Evolutionary conservation across 345 rosid genomes (phyloP), one percentile per base, ranked within the genome.

Genomic region (Ailanthus altissimus): DNA sequence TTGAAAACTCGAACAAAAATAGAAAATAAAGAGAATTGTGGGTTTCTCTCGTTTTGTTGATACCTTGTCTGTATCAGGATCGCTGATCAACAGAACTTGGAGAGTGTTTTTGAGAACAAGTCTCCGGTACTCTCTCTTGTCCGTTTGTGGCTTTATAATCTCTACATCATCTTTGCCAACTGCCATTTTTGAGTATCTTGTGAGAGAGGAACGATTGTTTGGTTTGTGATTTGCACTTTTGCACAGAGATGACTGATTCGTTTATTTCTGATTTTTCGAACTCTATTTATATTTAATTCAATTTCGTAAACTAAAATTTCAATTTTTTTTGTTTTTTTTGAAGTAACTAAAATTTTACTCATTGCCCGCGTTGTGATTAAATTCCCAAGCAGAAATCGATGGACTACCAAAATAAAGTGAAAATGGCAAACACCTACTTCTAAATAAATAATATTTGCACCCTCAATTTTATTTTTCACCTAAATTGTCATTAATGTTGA

Each of bases 11-110:
- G 0, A 54, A 25, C 51, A 74, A 49, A 42, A 46, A 4, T 2
- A 43, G n/a, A 67, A 21, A 20, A 20, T 23, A 25, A 16, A 13
- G 36, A 60, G 76, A 78, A 20, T 18, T 45, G 13, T 3, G 38
- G 18, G 64, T 59, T 13, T 63, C n/a, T 18, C 42, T n/a, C 61
- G 1, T 23, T 8, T 12, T 8, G 47, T 32, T 51, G 67, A 8
- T 40, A 80, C 98, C 94, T 94, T 94, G 70, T 94, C 97, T 59
- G 97, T 90, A 5, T 91, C 97, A 42, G 94, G 93, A 78, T 94
- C 98, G 87, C 93, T 87, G 76, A 94, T 78, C 86, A 94, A 87
- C 70, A 94, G 86, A 62, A 88, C 97, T 71, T 91, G 85, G 60
- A 94, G 94, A 18, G 89, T 84, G 82, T 94, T 94, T 36, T 46